Percentiles rank a stretch among this genome's conserved stretches.
Evolutionary conservation across 805 yeast species (phyloP).

Genomic region (Starmera dryadoides): DNA sequence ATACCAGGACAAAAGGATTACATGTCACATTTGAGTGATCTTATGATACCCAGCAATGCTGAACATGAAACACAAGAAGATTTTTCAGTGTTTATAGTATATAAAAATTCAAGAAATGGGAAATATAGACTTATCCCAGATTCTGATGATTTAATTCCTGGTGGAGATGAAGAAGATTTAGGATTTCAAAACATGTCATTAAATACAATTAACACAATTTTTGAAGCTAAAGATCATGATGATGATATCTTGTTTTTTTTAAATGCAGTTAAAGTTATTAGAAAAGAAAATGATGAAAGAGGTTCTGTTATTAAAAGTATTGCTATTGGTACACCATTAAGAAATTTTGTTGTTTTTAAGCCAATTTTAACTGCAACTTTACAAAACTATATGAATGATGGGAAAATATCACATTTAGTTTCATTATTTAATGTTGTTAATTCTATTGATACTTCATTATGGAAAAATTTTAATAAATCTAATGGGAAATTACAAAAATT

Average conservation of each 20-base stretch:
- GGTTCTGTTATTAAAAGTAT: slow-evolving; percentile 57
- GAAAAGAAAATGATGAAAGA: slow-evolving; percentile 35
- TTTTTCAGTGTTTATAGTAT: slow-evolving; percentile 49
- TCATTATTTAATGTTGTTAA: slow-evolving; percentile 16
- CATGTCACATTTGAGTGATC: slow-evolving; percentile 37
- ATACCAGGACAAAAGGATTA: slow-evolving; percentile 28
- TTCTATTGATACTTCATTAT: slow-evolving; percentile 14
- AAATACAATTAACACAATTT: slow-evolving; percentile 14
- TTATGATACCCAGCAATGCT: slow-evolving; percentile 57
- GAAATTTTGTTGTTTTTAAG: slow-evolving; percentile 48
- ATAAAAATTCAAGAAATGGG: slow-evolving; percentile 26
- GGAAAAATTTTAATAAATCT: slow-evolving; percentile 9
- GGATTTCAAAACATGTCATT: slow-evolving; percentile 7
- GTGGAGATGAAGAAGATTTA: slow-evolving; percentile 6
- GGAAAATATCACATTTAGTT: slow-evolving; percentile 11
- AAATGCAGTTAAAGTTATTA: slow-evolving; percentile 46
- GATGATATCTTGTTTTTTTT: slow-evolving; percentile 43
- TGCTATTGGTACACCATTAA: slow-evolving; percentile 47
- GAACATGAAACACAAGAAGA: slow-evolving; percentile 50
- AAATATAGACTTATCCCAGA: slow-evolving; percentile 15
- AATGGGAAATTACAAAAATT: slow-evolving; percentile 11
- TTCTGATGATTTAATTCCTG: slow-evolving; percentile 6
- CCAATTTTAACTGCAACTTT: slow-evolving; percentile 50
- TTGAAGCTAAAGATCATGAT: slow-evolving; percentile 10
- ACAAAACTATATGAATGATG: slow-evolving; percentile 23